A percentile compares a stretch with the other conserved stretches of the same genome.
Conservation (phyloP, 768 basidiomycete genomes). For the Strobilomyces confusus region DNA sequence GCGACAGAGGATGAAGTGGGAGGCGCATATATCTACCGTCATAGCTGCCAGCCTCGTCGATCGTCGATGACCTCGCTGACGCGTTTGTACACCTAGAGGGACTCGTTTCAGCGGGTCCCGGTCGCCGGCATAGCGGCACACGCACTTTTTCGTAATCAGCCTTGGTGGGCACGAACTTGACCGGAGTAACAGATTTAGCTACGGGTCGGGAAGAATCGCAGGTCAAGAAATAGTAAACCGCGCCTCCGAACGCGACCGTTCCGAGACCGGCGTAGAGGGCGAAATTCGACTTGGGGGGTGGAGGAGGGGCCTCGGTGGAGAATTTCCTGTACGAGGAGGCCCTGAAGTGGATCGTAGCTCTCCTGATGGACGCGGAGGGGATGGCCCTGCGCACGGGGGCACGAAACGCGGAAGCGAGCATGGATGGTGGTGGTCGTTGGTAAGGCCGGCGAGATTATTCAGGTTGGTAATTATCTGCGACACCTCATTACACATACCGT, state of each 20-base stretch:
- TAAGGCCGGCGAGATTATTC: slow-evolving; percentile 1
- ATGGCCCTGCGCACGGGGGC: slow-evolving; percentile 46
- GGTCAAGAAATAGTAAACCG: slow-evolving; percentile 59
- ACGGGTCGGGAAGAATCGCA: slow-evolving; percentile 44
- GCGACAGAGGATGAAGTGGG: not conserved
- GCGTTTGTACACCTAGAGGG: slow-evolving; percentile 77
- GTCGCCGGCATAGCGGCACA: not conserved
- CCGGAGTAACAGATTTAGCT: slow-evolving; percentile 55
- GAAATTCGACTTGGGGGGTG: slow-evolving; percentile 49
- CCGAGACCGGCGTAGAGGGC: slow-evolving; percentile 59
- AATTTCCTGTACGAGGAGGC: slow-evolving; percentile 49
- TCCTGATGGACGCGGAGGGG: slow-evolving; percentile 24
- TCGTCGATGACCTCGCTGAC: slow-evolving; percentile 76
- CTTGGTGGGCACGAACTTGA: slow-evolving; percentile 70
- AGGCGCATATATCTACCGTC: slow-evolving; percentile 56
- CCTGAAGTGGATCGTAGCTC: slow-evolving; percentile 33
- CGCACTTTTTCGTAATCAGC: slow-evolving; percentile 87
- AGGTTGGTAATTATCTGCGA: slow-evolving; percentile 8
- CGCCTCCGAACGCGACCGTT: slow-evolving; percentile 55
- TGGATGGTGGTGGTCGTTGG: slow-evolving; percentile 24
- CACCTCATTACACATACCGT: not conserved
- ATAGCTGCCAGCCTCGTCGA: slow-evolving; percentile 70
- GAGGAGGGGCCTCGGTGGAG: slow-evolving; percentile 49
- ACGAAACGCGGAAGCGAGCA: slow-evolving; percentile 54
- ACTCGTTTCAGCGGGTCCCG: not conserved